Conservation (phyloP, 2,329 filamentous ascomycete genomes). For the Aureobasidium vineae region DNA sequence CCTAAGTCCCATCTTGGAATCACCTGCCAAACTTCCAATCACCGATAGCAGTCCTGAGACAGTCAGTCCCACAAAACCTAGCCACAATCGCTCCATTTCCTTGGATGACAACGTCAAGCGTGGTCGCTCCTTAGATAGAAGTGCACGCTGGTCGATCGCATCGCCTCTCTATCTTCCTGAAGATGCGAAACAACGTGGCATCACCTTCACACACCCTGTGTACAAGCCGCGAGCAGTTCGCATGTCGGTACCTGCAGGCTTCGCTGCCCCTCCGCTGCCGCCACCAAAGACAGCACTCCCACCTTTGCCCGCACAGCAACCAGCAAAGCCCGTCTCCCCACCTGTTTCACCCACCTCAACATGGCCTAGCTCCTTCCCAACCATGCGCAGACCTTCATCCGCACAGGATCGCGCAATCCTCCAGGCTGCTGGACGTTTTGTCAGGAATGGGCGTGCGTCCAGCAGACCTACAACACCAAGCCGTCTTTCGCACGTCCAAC, state of each 20-base stretch:
- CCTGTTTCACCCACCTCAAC: conserved; percentile 36
- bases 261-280: conserved; percentile 26
- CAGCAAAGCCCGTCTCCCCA: conserved; percentile 33
- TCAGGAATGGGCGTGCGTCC: conserved; percentile 29
- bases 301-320: conserved; percentile 12
- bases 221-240: conserved; percentile 4
- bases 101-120: conserved; percentile 5
- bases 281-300: conserved; percentile 25
- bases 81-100: conserved; percentile 5
- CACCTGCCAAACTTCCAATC: background rate
- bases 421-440: conserved; percentile 33
- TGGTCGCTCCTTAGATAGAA: background rate
- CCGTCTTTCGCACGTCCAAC: conserved; percentile 26
- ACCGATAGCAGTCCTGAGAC: conserved; percentile 1
- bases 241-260: conserved; percentile 20
- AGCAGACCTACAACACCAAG: conserved; percentile 25
- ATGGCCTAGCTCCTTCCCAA: conserved; percentile 29
- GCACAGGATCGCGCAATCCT: conserved; percentile 33
- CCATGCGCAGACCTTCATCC: conserved; percentile 32
- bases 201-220: conserved; percentile 14
- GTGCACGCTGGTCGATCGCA: conserved; percentile 34
- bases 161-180: conserved; percentile 28
- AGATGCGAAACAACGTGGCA: conserved; percentile 14
- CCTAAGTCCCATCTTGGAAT: conserved; percentile 20
- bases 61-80: background rate